These are phyloP conservation scores for Soucietia sequanensis DNA, from an alignment of 805 yeast genomes.

Conservation along the genomic window DNA sequence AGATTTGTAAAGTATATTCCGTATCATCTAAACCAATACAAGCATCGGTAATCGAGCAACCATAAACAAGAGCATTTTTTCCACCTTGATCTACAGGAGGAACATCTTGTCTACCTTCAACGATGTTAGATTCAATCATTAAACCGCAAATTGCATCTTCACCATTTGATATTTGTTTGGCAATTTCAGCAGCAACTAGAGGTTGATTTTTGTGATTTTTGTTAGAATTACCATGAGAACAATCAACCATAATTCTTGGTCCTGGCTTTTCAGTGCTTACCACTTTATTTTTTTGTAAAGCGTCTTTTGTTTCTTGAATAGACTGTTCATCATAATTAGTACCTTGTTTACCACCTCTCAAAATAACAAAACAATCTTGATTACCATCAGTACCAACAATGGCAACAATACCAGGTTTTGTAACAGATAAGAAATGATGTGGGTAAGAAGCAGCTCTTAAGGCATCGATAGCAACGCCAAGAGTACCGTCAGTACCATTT, in stretches of 20 bases:
- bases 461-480: constrained; percentile 95
- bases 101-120: constrained; percentile 91
- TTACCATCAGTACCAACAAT: constrained; percentile 96
- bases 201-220: constrained; percentile 95
- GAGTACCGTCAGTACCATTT: constrained; percentile 95
- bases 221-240: constrained; percentile 94
- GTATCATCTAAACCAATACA: constrained; percentile 92
- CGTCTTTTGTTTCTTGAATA: constrained; percentile 63
- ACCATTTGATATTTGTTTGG: constrained; percentile 77
- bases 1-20: constrained; percentile 61
- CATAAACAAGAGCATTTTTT: constrained; percentile 72
- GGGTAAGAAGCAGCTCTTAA: constrained; percentile 88
- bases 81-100: constrained; percentile 69
- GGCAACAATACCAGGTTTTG: constrained; percentile 95
- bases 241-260: constrained; percentile 87
- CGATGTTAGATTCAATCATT: constrained; percentile 93
- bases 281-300: constrained; percentile 51
- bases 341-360: constrained; percentile 94
- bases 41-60: constrained; percentile 96
- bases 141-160: constrained; percentile 80
- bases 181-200: constrained; percentile 72
- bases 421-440: constrained; percentile 92
- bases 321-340: constrained; percentile 83
- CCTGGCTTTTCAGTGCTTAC: constrained; percentile 48
- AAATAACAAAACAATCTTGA: constrained; percentile 81